These are phyloP conservation scores for Albizia julibrissin DNA, from an alignment of 306 rosid species.

Conservation along the genomic window DNA sequence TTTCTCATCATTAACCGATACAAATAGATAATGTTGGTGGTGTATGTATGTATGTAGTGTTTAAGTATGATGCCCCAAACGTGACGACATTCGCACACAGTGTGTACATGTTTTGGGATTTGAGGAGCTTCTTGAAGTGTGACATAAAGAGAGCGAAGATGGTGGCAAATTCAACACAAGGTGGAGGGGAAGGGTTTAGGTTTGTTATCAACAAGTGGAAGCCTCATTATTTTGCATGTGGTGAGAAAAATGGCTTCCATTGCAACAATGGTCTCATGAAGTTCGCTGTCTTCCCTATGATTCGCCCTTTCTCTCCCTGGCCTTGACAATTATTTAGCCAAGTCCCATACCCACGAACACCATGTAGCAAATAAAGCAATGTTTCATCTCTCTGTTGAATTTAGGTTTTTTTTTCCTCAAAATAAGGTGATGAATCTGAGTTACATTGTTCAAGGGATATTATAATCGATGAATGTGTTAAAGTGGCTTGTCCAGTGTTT, in stretches of 20 bases:
- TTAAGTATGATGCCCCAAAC: constrained; percentile 71
- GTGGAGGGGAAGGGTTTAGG: constrained; percentile 58
- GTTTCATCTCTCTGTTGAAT: background rate
- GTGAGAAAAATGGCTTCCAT: constrained; percentile 57
- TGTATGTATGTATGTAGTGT: constrained; percentile 42
- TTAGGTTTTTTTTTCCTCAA: background rate
- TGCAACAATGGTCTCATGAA: constrained; percentile 72
- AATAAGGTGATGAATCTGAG: background rate
- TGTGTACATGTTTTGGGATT: constrained; percentile 54
- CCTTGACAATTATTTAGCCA: constrained; percentile 19
- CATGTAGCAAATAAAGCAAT: background rate
- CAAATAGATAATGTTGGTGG: too few relatives aligned
- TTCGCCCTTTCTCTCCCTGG: constrained; percentile 39
- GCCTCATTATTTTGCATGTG: constrained; percentile 69
- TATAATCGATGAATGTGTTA: background rate
- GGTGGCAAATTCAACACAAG: constrained; percentile 49
- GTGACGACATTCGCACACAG: constrained; percentile 51
- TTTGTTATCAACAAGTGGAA: constrained; percentile 52
- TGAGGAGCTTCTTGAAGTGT: constrained; percentile 53
- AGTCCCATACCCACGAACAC: background rate
- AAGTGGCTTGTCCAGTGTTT: background rate
- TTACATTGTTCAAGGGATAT: background rate
- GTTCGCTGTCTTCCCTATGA: constrained; percentile 54
- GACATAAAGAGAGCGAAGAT: constrained; percentile 47
- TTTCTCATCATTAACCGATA: too few relatives aligned